phyloP scores from a whole-genome alignment of 2,329 filamentous ascomycete genomes.

The Xylaria sp. region DNA sequence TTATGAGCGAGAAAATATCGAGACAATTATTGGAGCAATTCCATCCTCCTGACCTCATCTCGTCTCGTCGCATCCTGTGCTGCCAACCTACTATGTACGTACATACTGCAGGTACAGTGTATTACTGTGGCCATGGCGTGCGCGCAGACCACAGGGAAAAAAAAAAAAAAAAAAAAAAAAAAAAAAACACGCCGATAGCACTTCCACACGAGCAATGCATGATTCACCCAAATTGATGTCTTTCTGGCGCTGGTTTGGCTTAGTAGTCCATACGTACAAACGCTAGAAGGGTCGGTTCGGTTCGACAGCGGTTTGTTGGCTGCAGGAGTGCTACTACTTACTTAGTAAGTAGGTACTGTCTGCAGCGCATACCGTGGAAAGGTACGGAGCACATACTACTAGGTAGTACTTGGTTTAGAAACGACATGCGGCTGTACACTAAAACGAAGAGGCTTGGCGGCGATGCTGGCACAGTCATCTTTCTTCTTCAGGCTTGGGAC shows the following conservation, averaged over 20 bases:
- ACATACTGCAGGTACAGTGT: background rate
- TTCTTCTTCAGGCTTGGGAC: slow-evolving; percentile 2
- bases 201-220: slow-evolving; percentile 27
- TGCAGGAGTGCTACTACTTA: slow-evolving; percentile 7
- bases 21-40: background rate
- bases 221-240: background rate
- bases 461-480: slow-evolving; percentile 32
- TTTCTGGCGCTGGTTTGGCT: slow-evolving; percentile 16
- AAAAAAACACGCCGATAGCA: background rate
- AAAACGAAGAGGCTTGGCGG: slow-evolving; percentile 23
- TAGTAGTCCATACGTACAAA: background rate
- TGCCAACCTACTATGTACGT: background rate
- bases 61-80: slow-evolving; percentile 10
- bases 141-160: too few species aligned
- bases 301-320: slow-evolving; percentile 15
- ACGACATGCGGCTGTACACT: slow-evolving; percentile 25
- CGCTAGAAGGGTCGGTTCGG: slow-evolving; percentile 1
- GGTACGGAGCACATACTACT: background rate
- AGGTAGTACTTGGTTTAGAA: background rate
- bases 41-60: background rate
- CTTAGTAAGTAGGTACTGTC: background rate
- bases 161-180: too few species aligned
- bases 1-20: slow-evolving; percentile 6
- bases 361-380: background rate
- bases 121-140: background rate